These are phyloP conservation scores for Hygrocybe punicea DNA, from an alignment of 768 basidiomycete species.

Conservation along the genomic window DNA sequence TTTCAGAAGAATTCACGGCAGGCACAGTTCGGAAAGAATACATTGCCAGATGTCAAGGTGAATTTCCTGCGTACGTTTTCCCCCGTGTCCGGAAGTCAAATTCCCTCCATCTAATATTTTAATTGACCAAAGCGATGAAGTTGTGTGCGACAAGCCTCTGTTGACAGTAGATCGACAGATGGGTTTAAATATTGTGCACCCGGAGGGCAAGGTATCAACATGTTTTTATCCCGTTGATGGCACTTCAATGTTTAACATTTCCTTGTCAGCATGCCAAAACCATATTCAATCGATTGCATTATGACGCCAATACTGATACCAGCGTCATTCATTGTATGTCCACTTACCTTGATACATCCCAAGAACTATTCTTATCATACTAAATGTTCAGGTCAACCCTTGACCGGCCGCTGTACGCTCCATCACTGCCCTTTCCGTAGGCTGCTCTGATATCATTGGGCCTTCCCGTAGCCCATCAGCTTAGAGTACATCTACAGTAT, in stretches of 20 bases:
- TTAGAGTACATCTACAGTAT: conserved; percentile 94
- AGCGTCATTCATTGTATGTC: conserved; percentile 80
- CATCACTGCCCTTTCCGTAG: conserved; percentile 5
- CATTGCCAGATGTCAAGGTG: conserved; percentile 79
- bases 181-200: conserved; percentile 94
- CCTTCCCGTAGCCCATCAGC: conserved; percentile 76
- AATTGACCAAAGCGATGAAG: conserved; percentile 59
- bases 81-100: not conserved
- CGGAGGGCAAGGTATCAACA: conserved; percentile 77
- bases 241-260: not conserved
- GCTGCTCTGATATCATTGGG: conserved; percentile 6
- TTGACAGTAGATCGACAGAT: conserved; percentile 94
- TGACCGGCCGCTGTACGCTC: conserved; percentile 86
- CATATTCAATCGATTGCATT: conserved; percentile 76
- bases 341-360: conserved; percentile 4
- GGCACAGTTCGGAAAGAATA: conserved; percentile 90
- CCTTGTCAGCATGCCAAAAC: conserved; percentile 74
- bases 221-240: not conserved
- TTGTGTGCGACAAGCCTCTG: conserved; percentile 81
- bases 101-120: not conserved
- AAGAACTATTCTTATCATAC: conserved; percentile 6
- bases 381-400: conserved; percentile 60
- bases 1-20: conserved; percentile 78
- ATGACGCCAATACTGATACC: conserved; percentile 75
- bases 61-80: conserved; percentile 74